Evolutionary conservation across 306 rosid species (phyloP).

Genomic region (Parietaria judaica): DNA sequence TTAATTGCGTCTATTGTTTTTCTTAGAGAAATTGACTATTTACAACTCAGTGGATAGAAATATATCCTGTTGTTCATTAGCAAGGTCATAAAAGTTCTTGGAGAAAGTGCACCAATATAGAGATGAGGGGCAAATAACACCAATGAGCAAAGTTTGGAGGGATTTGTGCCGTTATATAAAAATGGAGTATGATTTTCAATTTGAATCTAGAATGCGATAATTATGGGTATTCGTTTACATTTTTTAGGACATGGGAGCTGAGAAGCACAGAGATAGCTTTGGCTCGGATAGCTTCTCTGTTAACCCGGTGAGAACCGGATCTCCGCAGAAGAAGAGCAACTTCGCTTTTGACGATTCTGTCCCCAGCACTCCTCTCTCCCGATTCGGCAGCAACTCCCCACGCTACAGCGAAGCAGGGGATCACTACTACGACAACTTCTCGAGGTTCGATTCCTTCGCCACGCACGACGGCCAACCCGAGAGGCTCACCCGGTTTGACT

Average conservation of each 20-base stretch:
- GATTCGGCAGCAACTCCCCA: slow-evolving; percentile 65
- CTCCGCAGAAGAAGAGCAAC: slow-evolving; percentile 59
- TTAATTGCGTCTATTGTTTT: too few species aligned
- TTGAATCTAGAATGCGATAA: neutral
- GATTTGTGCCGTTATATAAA: too few species aligned
- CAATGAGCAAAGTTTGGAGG: too few species aligned
- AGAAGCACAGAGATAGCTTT: slow-evolving; percentile 54
- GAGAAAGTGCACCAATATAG: too few species aligned
- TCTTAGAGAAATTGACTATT: too few species aligned
- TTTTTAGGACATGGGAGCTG: slow-evolving; percentile 52
- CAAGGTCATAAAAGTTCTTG: too few species aligned
- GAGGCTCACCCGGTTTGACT: slow-evolving; percentile 53
- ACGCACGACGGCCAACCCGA: slow-evolving; percentile 37
- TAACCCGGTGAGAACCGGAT: slow-evolving; percentile 62
- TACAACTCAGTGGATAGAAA: too few species aligned
- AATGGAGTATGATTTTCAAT: too few species aligned
- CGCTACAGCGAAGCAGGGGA: slow-evolving; percentile 87
- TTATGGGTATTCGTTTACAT: slow-evolving; percentile 11
- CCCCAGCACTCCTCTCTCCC: slow-evolving; percentile 83
- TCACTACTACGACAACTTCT: slow-evolving; percentile 59
- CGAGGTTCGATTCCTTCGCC: slow-evolving; percentile 77
- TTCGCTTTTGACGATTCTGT: slow-evolving; percentile 88
- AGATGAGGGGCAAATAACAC: too few species aligned
- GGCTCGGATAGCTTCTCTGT: slow-evolving; percentile 60
- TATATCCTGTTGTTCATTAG: too few species aligned